Evolutionary conservation across 805 yeast genomes (phyloP).

Genomic region (Yarrowia phangngaensis): DNA sequence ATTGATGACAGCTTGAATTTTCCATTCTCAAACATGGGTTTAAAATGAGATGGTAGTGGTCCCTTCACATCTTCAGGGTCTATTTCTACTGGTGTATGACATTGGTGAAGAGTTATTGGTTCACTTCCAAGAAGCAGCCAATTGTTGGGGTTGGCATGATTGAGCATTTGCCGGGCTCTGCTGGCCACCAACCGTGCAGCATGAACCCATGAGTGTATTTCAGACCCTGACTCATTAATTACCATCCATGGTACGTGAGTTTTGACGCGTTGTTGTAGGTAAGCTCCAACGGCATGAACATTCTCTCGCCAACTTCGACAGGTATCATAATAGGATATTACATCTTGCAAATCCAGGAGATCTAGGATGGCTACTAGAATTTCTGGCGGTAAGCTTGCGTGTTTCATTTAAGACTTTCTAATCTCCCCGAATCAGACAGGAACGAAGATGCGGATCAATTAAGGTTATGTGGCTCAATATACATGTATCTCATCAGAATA

Average conservation of each 20-base stretch:
- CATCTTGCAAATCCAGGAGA: too few relatives aligned
- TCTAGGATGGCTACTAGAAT: too few relatives aligned
- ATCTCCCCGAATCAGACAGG: too few relatives aligned
- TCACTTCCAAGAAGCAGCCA: neutral
- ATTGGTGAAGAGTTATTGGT: neutral
- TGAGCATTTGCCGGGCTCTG: neutral
- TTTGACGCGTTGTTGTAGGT: neutral
- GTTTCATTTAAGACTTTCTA: too few relatives aligned
- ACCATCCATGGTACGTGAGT: neutral
- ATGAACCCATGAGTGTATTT: neutral
- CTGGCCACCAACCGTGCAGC: conserved; percentile 5
- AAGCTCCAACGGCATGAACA: neutral
- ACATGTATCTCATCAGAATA: neutral
- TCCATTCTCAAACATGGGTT: neutral
- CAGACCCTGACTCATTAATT: neutral
- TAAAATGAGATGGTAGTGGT: neutral
- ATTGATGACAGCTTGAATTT: conserved; percentile 1
- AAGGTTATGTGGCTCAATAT: too few relatives aligned
- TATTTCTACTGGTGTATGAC: conserved; percentile 1
- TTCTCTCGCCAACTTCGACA: too few relatives aligned
- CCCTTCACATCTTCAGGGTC: conserved; percentile 2
- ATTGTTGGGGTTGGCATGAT: neutral
- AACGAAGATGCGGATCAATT: too few relatives aligned
- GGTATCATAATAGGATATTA: too few relatives aligned
- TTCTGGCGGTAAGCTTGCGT: too few relatives aligned